These are phyloP conservation scores for Guyanaporus albipodus DNA, from an alignment of 768 basidiomycete genomes.

Conservation along the genomic window DNA sequence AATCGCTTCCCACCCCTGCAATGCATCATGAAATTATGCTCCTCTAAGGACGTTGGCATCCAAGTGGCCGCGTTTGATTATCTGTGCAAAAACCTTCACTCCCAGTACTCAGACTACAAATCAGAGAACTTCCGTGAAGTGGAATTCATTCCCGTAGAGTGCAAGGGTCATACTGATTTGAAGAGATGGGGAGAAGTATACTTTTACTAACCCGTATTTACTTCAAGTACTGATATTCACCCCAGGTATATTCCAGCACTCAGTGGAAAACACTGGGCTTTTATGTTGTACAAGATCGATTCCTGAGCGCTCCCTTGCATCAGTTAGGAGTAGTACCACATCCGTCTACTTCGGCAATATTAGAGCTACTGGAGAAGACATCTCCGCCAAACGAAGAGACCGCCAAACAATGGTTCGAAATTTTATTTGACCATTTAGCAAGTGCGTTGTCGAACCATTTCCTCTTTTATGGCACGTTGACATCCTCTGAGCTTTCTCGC, in stretches of 20 bases:
- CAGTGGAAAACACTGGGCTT: conserved; percentile 66
- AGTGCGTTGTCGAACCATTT: conserved; percentile 40
- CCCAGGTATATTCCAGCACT: conserved; percentile 3
- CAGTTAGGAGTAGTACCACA: conserved; percentile 66
- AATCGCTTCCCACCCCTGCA: conserved; percentile 60
- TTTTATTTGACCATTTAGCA: conserved; percentile 53
- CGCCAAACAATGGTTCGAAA: conserved; percentile 61
- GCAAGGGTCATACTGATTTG: conserved; percentile 44
- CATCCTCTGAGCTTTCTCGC: conserved; percentile 47
- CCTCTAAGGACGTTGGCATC: conserved; percentile 43
- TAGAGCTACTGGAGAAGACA: conserved; percentile 49
- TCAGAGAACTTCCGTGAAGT: conserved; percentile 47
- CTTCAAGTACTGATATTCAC: no score
- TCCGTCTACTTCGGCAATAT: conserved; percentile 56
- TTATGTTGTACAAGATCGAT: conserved; percentile 50
- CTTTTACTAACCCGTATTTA: rapidly evolving
- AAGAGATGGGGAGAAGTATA: conserved; percentile 61
- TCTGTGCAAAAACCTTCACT: conserved; percentile 63
- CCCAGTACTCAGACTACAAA: conserved; percentile 53
- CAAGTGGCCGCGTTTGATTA: conserved; percentile 66
- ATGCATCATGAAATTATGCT: conserved; percentile 62
- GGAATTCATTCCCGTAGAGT: conserved; percentile 73
- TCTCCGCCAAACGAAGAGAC: conserved; percentile 50
- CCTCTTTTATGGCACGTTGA: neutral
- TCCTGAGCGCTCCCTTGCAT: conserved; percentile 43